These are phyloP conservation scores for Amylocarpus encephaloides DNA, from an alignment of 2,329 filamentous ascomycete genomes.

Conservation along the genomic window DNA sequence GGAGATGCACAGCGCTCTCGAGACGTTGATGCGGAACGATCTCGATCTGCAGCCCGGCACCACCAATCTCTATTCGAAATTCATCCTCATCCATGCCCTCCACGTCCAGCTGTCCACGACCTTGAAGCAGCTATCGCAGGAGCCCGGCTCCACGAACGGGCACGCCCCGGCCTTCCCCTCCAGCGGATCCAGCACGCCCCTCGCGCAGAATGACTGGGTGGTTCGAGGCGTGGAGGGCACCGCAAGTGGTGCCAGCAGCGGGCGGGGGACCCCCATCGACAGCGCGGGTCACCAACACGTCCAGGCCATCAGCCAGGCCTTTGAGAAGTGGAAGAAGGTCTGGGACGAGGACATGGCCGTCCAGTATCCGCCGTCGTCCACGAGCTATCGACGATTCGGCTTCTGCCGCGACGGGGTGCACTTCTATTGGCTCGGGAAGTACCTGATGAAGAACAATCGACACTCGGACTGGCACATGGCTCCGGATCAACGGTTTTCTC, in stretches of 20 bases:
- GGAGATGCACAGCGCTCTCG: slow-evolving; percentile 54
- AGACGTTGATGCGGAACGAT: slow-evolving; percentile 52
- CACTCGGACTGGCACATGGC: slow-evolving; percentile 47
- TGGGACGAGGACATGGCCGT: slow-evolving; percentile 65
- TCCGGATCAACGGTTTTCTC: slow-evolving; percentile 53
- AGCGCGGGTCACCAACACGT: slow-evolving; percentile 38
- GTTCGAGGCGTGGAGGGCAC: slow-evolving; percentile 37
- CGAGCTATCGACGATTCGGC: slow-evolving; percentile 54
- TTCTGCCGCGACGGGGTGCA: slow-evolving; percentile 67
- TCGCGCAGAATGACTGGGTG: slow-evolving; percentile 54
- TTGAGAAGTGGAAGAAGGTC: slow-evolving; percentile 65
- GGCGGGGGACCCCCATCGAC: slow-evolving; percentile 41
- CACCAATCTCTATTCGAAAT: slow-evolving; percentile 69
- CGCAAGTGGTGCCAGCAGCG: slow-evolving; percentile 41
- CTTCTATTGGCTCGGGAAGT: slow-evolving; percentile 66
- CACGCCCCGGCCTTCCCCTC: slow-evolving; percentile 23
- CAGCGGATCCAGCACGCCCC: slow-evolving; percentile 48
- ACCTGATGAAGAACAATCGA: slow-evolving; percentile 54
- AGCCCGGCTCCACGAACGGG: slow-evolving; percentile 17
- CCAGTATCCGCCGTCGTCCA: slow-evolving; percentile 55
- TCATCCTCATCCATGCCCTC: slow-evolving; percentile 65
- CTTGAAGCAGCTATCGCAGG: slow-evolving; percentile 38
- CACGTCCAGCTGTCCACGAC: slow-evolving; percentile 53
- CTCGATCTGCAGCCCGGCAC: slow-evolving; percentile 56
- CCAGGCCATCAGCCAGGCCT: slow-evolving; percentile 44